A percentile compares a stretch with the other conserved stretches of the same genome.
These are phyloP conservation scores for Leccinum arenicola DNA, from an alignment of 768 basidiomycete genomes.

Conservation along the genomic window DNA sequence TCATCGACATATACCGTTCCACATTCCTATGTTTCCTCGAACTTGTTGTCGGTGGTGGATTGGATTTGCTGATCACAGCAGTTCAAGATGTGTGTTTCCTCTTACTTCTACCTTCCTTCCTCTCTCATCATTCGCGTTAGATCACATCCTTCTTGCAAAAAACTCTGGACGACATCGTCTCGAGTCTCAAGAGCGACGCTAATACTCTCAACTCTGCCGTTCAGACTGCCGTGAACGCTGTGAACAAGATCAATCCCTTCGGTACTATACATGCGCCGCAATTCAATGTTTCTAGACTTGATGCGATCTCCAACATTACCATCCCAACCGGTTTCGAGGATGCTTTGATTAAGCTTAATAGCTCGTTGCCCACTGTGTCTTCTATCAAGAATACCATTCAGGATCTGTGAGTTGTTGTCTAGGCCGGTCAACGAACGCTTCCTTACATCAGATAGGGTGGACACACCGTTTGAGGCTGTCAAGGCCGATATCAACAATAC, in stretches of 20 bases:
- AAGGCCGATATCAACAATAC: constrained; percentile 90
- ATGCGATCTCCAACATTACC: constrained; percentile 70
- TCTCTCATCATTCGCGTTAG: constrained; percentile 37
- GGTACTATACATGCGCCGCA: constrained; percentile 65
- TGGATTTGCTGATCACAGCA: constrained; percentile 77
- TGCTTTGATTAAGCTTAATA: constrained; percentile 73
- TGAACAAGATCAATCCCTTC: constrained; percentile 80
- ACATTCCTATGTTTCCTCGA: constrained; percentile 94
- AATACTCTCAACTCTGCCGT: constrained; percentile 66
- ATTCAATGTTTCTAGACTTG: constrained; percentile 73
- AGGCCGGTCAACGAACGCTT: background rate
- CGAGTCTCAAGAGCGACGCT: constrained; percentile 71
- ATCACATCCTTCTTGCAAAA: constrained; percentile 66
- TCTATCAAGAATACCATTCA: constrained; percentile 70
- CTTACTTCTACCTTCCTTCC: background rate
- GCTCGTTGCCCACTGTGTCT: constrained; percentile 72
- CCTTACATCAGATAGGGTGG: constrained; percentile 47
- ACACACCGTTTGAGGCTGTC: constrained; percentile 83
- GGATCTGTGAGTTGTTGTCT: constrained; percentile 51
- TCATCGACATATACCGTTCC: constrained; percentile 89
- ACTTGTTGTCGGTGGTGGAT: constrained; percentile 76
- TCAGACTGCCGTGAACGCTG: constrained; percentile 53
- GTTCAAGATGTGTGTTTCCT: constrained; percentile 68
- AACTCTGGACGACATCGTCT: constrained; percentile 58
- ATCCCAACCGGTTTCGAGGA: constrained; percentile 77